Evolutionary conservation across 2,329 filamentous ascomycete species (phyloP).

Genomic region (Paracoccidioides lutzii): DNA sequence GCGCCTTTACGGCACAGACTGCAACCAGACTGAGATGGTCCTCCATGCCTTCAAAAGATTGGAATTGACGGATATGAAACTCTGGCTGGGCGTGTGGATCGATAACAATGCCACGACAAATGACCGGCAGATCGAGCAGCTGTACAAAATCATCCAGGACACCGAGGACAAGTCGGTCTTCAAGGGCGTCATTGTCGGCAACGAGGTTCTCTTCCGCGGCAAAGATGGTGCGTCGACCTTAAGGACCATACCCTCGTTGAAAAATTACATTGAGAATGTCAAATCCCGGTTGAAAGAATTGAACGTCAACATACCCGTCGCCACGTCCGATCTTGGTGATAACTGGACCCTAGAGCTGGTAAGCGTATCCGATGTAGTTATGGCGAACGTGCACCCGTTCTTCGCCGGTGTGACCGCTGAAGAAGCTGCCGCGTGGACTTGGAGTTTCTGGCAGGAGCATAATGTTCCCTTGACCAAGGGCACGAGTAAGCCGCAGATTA

Average conservation of each 20-base stretch:
- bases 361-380: constrained; percentile 65
- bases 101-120: constrained; percentile 76
- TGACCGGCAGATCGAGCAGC: constrained; percentile 63
- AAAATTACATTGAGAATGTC: constrained; percentile 52
- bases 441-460: constrained; percentile 61
- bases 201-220: constrained; percentile 48
- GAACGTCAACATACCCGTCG: constrained; percentile 59
- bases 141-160: constrained; percentile 67
- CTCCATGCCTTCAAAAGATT: constrained; percentile 68
- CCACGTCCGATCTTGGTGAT: constrained; percentile 78
- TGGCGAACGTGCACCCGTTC: constrained; percentile 96
- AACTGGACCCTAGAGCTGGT: constrained; percentile 67
- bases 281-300: constrained; percentile 57
- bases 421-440: constrained; percentile 67
- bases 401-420: constrained; percentile 65
- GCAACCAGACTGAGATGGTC: constrained; percentile 93
- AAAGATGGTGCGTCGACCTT: constrained; percentile 33
- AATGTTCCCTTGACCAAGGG: constrained; percentile 53
- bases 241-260: constrained; percentile 53
- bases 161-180: constrained; percentile 35
- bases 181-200: constrained; percentile 51
- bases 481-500: constrained; percentile 56
- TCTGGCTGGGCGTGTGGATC: constrained; percentile 94
- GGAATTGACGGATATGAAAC: constrained; percentile 59
- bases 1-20: constrained; percentile 87